Percentiles rank a stretch among this genome's conserved stretches.
Conservation (phyloP, 495 filamentous ascomycete genomes). For the Talaromyces trachyspermus region DNA sequence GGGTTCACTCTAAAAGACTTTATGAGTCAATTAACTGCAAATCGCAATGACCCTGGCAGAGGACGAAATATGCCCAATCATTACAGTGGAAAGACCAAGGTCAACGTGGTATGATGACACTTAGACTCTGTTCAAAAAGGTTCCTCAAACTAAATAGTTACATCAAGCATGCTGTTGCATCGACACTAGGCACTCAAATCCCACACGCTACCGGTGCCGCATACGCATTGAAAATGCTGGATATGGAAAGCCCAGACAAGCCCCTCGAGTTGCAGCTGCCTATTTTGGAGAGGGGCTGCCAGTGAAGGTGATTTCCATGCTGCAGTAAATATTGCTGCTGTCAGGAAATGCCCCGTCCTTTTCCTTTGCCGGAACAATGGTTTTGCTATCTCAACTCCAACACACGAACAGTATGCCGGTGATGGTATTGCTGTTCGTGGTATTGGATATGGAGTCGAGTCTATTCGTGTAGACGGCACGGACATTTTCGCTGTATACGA, state of each 20-base stretch:
- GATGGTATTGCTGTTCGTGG: slow-evolving; percentile 93
- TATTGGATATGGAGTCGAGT: slow-evolving; percentile 92
- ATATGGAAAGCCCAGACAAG: slow-evolving; percentile 57
- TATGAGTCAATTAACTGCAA: slow-evolving; percentile 93
- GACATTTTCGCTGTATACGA: slow-evolving; percentile 92
- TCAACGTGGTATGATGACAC: slow-evolving; percentile 27
- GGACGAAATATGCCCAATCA: slow-evolving; percentile 98
- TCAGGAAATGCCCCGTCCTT: slow-evolving; percentile 78
- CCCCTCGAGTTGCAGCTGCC: slow-evolving; percentile 69
- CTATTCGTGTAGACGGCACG: slow-evolving; percentile 91
- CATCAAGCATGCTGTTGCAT: slow-evolving; percentile 79
- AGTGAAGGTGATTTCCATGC: slow-evolving; percentile 97
- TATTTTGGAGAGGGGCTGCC: slow-evolving; percentile 94
- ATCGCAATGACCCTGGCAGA: slow-evolving; percentile 66
- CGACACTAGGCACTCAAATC: slow-evolving; percentile 87
- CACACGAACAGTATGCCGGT: slow-evolving; percentile 90
- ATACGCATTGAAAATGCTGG: slow-evolving; percentile 85
- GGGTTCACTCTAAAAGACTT: slow-evolving; percentile 82
- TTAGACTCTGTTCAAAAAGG: not conserved
- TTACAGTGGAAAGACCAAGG: slow-evolving; percentile 77
- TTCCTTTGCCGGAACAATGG: slow-evolving; percentile 98
- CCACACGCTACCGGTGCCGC: slow-evolving; percentile 91
- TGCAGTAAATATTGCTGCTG: slow-evolving; percentile 90
- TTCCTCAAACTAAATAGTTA: slow-evolving; percentile 9
- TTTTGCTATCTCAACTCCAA: slow-evolving; percentile 93